Evolutionary conservation across 805 yeast genomes (phyloP).

Genomic region (Hanseniaspora pseudoguilliermondii): DNA sequence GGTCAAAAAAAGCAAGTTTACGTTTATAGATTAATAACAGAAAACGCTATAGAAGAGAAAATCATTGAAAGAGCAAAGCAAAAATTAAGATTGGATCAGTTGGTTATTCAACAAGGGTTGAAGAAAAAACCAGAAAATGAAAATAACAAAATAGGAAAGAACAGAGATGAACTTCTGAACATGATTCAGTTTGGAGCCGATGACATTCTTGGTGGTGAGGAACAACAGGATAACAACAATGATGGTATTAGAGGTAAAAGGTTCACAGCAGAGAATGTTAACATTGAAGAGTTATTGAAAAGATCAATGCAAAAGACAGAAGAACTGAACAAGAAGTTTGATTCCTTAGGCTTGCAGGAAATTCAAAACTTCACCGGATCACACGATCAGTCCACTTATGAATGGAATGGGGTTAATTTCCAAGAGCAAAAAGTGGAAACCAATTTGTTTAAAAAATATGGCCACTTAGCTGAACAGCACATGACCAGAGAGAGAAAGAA

Average conservation of each 20-base stretch:
- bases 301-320: conserved; percentile 76
- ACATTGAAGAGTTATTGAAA: conserved; percentile 69
- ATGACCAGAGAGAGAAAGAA: conserved; percentile 45
- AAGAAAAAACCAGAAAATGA: conserved; percentile 29
- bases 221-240: conserved; percentile 25
- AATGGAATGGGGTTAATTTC: conserved; percentile 84
- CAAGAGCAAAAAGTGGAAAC: conserved; percentile 31
- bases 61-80: conserved; percentile 94
- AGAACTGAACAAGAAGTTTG: conserved; percentile 65
- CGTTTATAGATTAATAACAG: conserved; percentile 87
- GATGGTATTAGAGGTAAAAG: neutral
- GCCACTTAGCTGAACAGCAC: conserved; percentile 37
- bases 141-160: conserved; percentile 34
- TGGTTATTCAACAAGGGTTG: conserved; percentile 75
- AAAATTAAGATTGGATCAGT: conserved; percentile 78
- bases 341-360: conserved; percentile 82
- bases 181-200: conserved; percentile 98
- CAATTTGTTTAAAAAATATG: conserved; percentile 1
- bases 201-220: conserved; percentile 54
- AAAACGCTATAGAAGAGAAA: conserved; percentile 90
- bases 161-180: conserved; percentile 73
- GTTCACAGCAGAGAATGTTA: conserved; percentile 31
- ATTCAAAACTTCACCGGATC: conserved; percentile 65
- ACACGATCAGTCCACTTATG: conserved; percentile 79
- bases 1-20: conserved; percentile 94